Evolutionary conservation across 164 flowering plant genomes (phyloP).

Genomic region (Chimonanthus salicifolius): DNA sequence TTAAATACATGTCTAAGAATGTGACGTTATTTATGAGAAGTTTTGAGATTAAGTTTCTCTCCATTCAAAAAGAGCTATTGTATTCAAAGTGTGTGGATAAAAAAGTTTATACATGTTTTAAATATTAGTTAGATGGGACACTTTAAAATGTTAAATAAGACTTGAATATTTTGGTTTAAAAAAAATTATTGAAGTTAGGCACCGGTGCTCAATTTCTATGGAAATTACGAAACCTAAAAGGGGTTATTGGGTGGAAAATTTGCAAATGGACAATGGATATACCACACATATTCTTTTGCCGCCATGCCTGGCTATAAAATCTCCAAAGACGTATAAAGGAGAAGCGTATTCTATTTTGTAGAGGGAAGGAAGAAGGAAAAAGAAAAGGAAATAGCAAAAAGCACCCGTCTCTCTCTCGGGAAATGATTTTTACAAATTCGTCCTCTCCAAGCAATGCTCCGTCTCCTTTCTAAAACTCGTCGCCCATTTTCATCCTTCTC

Average conservation of each 20-base stretch:
- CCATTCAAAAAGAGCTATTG: too few relatives aligned
- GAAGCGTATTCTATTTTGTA: neutral
- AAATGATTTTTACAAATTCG: neutral
- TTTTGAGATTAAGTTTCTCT: too few relatives aligned
- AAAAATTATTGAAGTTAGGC: too few relatives aligned
- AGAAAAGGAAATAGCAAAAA: neutral
- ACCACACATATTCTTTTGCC: neutral
- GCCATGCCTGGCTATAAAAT: neutral
- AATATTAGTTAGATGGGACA: too few relatives aligned
- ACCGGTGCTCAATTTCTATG: too few relatives aligned
- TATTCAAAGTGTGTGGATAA: too few relatives aligned
- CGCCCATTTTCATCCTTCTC: slow-evolving; percentile 5
- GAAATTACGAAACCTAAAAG: neutral
- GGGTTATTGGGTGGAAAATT: neutral
- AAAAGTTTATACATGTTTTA: too few relatives aligned
- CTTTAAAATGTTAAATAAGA: too few relatives aligned
- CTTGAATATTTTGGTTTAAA: too few relatives aligned
- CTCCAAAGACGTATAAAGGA: neutral
- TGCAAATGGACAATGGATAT: neutral
- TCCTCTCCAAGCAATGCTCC: neutral
- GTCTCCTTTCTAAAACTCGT: neutral
- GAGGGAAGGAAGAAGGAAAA: neutral
- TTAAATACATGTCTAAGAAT: too few relatives aligned
- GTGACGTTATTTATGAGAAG: too few relatives aligned
- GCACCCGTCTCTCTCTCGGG: neutral